Base-by-base conservation (phyloP, 2,329 filamentous ascomycete genomes). In the Decorospora gaudefroyi region DNA sequence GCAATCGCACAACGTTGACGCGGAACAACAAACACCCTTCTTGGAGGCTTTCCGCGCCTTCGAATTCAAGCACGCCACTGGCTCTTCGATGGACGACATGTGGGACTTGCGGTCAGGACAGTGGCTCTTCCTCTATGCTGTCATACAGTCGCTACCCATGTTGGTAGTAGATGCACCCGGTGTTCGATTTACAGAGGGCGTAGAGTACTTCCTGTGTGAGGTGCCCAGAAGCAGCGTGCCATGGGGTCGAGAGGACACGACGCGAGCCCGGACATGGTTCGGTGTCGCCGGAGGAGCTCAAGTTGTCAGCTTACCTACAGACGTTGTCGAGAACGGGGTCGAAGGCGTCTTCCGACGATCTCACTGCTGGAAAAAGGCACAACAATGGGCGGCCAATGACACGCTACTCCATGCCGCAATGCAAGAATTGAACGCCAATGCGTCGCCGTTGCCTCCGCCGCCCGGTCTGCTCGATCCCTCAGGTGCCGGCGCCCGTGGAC, bases 191-290 rank as follows among this genome's bases (percentile, higher is more conserved):
- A 86, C 82, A 0, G 81, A 89, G 36, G 84, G 81, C 1, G 86
- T 89, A 2, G 88, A 92, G 67, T 90, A 92, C 71, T 93, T 92
- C 73, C 75, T 92, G 18, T 91, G 88, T 67, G 79, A 89, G 63
- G 82, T 87, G 3, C 85, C 87, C 0, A 81, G 87, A 61, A 85
- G 85, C 12, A 84, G 84, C 41, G 77, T 83, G 0, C 88, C 88
- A 0, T 93, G 88, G 88, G 76, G 84, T 31, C 80, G 83, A 41
- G 85, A 86, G 39, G 80, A 81, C 43, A 69, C 66, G 9, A 58
- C 51, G 25, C 76, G 78, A 22, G 74, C 82, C 33, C 79, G 85
- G 10, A 82, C 83, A 60, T 89, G 86, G 86, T 89, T 88, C 68
- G 82, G 86, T 53, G 82, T 88, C 4, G 84, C 87, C 2, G 88